Evolutionary conservation across 305 asterid genomes (phyloP).

Genomic region (Fraxinus dipetala): DNA sequence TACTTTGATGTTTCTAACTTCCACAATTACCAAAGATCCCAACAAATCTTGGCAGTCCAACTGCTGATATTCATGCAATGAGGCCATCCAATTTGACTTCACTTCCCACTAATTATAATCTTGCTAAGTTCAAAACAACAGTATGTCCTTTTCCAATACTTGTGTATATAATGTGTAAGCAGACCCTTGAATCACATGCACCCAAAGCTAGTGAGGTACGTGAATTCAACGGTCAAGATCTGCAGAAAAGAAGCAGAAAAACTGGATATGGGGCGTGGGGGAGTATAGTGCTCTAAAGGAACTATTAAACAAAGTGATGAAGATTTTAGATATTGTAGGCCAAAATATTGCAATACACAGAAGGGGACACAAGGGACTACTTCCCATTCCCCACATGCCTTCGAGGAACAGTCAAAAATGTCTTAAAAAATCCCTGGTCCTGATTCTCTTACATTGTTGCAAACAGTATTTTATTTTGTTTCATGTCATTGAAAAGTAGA

Average conservation of each 20-base stretch:
- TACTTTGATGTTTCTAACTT: background rate
- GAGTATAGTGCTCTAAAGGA: background rate
- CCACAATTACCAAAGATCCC: background rate
- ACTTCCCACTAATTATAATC: background rate
- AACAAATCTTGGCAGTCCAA: background rate
- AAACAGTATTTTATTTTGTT: background rate
- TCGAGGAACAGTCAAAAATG: background rate
- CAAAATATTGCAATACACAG: background rate
- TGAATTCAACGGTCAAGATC: constrained; percentile 7
- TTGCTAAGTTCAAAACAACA: background rate
- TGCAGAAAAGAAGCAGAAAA: background rate
- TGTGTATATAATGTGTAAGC: background rate
- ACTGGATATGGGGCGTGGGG: background rate
- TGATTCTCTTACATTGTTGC: background rate
- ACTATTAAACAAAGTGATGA: background rate
- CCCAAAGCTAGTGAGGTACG: constrained; percentile 14
- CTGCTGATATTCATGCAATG: background rate
- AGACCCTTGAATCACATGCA: constrained; percentile 1
- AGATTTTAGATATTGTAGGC: background rate
- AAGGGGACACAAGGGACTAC: background rate
- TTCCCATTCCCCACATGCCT: constrained; percentile 18
- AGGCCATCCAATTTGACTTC: background rate
- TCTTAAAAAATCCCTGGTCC: background rate
- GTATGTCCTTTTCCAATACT: background rate
- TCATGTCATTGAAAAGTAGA: background rate